Base-by-base conservation (phyloP, 768 basidiomycete genomes). In the Vararia minispora region DNA sequence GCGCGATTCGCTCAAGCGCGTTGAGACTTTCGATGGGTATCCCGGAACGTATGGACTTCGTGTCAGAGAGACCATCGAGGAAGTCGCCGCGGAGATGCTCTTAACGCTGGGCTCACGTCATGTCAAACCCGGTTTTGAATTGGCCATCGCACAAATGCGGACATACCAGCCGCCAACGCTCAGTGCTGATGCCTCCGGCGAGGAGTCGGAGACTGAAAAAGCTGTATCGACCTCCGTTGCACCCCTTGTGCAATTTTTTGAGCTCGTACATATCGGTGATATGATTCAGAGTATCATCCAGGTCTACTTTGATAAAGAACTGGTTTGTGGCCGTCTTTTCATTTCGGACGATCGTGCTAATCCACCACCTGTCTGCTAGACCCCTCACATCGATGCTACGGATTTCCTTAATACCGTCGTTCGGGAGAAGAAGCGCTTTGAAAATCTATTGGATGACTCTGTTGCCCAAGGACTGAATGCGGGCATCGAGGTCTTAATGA, bases 201-300 rank as follows among this genome's bases (percentile, higher is more conserved):
- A 80, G 35, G 81, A 74, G 35, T 78, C 79, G 26, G 76, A 76
- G 17, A 80, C 76, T 46, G 10, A 20, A 7, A 33, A 35, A n/a
- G 22, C 35, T 6, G 25, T 32, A 6, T 48, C 41, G 25, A 48
- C 47, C 14, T 46, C 45, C 1, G 92, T 98, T 2, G 90, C 92
- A 1, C 95, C 95, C 0, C 61, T 99, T 3, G 63, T 97, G 28
- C 92, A 98, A 55, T 98, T 98, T 62, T 97, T 99, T 47, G 94
- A 98, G 63, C 67, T 98, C 17, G 94, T 94, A 1, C 95, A 98
- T 61, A 67, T 98, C 12, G 95, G 91, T 1, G 94, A 99, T 54
- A 99, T 88, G 12, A 97, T 98, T 30, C 89, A 94, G 59, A 88
- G 81, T 13, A 97, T 98, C 78, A 77, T 95, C 5, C 91, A 99